Evolutionary conservation across 164 flowering plant species (phyloP), one percentile per base, ranked within the genome.

Genomic region (Vitis rupestris): DNA sequence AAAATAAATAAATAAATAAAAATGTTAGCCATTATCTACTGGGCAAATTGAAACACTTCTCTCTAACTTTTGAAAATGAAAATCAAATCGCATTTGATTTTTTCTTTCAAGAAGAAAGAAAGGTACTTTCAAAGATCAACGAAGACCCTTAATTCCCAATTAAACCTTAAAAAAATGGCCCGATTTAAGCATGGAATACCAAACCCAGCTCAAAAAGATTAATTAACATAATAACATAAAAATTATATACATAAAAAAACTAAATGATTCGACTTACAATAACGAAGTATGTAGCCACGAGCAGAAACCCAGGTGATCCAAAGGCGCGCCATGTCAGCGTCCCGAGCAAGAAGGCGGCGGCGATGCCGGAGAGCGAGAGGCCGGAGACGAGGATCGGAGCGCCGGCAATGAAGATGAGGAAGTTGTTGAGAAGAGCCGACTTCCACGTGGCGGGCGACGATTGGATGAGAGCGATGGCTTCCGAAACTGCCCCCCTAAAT

Each of bases 281-380:
- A 63, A 95, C 80, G 74, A 94, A 94, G 74, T 91, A 94, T 0
- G 82, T 56, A 9, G 97, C 98, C 10, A 92, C 96, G 5, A 95
- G 93, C 31, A 95, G 81, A 72, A 92, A 90, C 30, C 94, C 97
- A 69, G 90, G 66, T 2, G 90, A 61, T 7, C 93, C 92, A 79
- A 91, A 91, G 62, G 94, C 91, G 60, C 97, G 88, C 97, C 99
- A 92, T 44, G 97, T 92, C 69, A 94, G 85, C 50, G 91, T 82
- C 0, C 99, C 99, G 54, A 94, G 79, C 80, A 92, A 75, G 80
- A 92, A 94, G 44, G 99, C 99, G 12, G 99, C 79, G 2, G 51
- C 87, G 64, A 92, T 90, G 27, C 97, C 99, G 13, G 96, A 77
- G 15, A 76, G 62, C 6, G 97, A 92, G 61, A 95, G 74, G 0